These are phyloP conservation scores for Sophora flavescens DNA, from an alignment of 306 rosid species.

Conservation along the genomic window DNA sequence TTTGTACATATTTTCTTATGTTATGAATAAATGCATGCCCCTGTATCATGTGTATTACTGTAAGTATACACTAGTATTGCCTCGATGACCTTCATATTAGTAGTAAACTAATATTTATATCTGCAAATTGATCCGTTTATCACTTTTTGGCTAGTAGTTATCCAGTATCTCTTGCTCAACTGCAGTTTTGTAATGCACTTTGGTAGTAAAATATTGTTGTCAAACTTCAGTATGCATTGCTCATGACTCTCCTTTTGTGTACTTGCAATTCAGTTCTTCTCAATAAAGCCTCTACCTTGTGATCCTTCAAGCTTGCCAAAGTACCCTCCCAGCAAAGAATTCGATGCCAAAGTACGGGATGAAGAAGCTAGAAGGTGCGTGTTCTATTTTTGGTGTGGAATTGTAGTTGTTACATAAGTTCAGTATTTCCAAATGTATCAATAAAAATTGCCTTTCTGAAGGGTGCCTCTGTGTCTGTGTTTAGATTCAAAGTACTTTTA, in stretches of 20 bases:
- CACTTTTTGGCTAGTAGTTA: conserved; percentile 18
- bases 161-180: conserved; percentile 9
- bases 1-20: background rate
- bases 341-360: conserved; percentile 94
- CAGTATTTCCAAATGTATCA: conserved; percentile 4
- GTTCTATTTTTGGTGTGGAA: conserved; percentile 32
- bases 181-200: background rate
- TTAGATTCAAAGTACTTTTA: background rate
- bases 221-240: conserved; percentile 28
- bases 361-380: conserved; percentile 97
- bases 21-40: conserved; percentile 9
- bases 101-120: conserved; percentile 6
- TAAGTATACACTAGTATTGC: conserved; percentile 1
- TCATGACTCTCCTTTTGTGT: conserved; percentile 41
- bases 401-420: conserved; percentile 26
- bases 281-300: conserved; percentile 91
- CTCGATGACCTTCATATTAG: background rate
- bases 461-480: background rate
- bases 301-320: conserved; percentile 96
- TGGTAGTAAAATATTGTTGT: background rate
- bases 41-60: background rate
- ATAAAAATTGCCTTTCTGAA: conserved; percentile 16
- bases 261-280: conserved; percentile 70
- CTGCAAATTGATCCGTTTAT: background rate
- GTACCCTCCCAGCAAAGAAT: conserved; percentile 99